phyloP scores from a whole-genome alignment of 345 rosid species.

The Microthlaspi erraticum region DNA sequence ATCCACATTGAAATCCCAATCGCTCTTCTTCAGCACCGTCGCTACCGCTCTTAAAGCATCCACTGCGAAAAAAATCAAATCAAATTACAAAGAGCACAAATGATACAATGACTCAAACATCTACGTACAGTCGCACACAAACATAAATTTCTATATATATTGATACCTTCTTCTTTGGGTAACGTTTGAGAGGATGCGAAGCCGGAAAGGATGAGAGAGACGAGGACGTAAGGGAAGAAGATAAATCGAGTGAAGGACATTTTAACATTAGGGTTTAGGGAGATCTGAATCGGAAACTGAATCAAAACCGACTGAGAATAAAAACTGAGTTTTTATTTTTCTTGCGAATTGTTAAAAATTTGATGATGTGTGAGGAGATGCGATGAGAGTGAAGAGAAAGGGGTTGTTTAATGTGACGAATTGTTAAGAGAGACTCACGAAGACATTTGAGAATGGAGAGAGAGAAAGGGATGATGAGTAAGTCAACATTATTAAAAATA shows the following conservation, averaged over 20 bases:
- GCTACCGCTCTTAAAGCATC: constrained; percentile 52
- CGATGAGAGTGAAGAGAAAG: constrained; percentile 19
- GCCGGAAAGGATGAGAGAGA: constrained; percentile 31
- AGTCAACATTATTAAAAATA: constrained; percentile 34
- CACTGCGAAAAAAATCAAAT: constrained; percentile 48
- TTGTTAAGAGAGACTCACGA: constrained; percentile 22
- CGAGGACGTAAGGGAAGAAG: constrained; percentile 28
- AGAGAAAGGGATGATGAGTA: background rate
- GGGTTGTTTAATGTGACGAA: constrained; percentile 16
- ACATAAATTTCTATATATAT: background rate
- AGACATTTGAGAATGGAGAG: constrained; percentile 5
- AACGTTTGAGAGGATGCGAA: constrained; percentile 40
- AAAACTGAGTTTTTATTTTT: background rate
- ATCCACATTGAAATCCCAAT: constrained; percentile 61
- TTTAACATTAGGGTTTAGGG: background rate
- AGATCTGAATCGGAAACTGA: background rate
- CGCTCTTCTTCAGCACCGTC: constrained; percentile 49
- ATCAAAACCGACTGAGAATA: background rate
- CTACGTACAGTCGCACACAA: background rate
- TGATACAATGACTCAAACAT: background rate
- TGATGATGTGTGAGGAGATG: background rate
- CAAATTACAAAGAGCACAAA: background rate
- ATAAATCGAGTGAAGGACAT: constrained; percentile 35
- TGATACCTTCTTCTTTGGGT: constrained; percentile 48
- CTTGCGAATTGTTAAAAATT: background rate